Conservation (phyloP, 2,329 filamentous ascomycete genomes). For the Cladosporium sp. region DNA sequence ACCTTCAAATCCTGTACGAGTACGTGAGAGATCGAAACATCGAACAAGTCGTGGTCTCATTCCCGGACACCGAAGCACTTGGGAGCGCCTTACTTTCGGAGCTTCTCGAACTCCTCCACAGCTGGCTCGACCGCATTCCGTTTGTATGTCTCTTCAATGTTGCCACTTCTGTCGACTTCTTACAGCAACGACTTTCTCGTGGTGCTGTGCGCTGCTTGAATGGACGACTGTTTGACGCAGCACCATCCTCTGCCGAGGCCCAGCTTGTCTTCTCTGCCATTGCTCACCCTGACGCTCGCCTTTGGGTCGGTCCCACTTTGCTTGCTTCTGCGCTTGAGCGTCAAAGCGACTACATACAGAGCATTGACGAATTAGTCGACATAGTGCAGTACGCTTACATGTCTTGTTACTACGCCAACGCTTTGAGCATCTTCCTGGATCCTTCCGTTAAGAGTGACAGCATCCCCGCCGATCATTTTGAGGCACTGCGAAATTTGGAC, state of each 20-base stretch:
- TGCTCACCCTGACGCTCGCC: constrained; percentile 47
- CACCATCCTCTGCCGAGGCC: constrained; percentile 63
- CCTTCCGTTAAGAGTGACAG: constrained; percentile 29
- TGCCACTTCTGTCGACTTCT: constrained; percentile 73
- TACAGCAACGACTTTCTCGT: constrained; percentile 67
- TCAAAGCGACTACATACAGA: constrained; percentile 71
- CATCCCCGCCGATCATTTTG: constrained; percentile 56
- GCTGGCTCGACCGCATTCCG: constrained; percentile 69
- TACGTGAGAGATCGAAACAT: constrained; percentile 50
- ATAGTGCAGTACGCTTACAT: constrained; percentile 67
- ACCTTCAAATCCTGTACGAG: constrained; percentile 63
- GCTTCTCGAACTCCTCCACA: constrained; percentile 59
- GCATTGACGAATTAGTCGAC: constrained; percentile 64
- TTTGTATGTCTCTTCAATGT: constrained; percentile 74
- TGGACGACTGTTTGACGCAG: constrained; percentile 70
- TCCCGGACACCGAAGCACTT: constrained; percentile 79
- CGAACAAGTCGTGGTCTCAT: constrained; percentile 61
- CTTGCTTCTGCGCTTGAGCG: constrained; percentile 60
- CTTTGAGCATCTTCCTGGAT: constrained; percentile 58
- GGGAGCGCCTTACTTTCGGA: constrained; percentile 67
- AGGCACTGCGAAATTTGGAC: constrained; percentile 60
- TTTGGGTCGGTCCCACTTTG: constrained; percentile 60
- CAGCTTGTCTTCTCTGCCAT: constrained; percentile 67
- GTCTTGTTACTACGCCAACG: constrained; percentile 78
- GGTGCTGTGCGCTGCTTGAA: constrained; percentile 60